These are phyloP conservation scores for Stachybotrys chlorohalonatus DNA, from an alignment of 2,329 filamentous ascomycete genomes.

Conservation along the genomic window DNA sequence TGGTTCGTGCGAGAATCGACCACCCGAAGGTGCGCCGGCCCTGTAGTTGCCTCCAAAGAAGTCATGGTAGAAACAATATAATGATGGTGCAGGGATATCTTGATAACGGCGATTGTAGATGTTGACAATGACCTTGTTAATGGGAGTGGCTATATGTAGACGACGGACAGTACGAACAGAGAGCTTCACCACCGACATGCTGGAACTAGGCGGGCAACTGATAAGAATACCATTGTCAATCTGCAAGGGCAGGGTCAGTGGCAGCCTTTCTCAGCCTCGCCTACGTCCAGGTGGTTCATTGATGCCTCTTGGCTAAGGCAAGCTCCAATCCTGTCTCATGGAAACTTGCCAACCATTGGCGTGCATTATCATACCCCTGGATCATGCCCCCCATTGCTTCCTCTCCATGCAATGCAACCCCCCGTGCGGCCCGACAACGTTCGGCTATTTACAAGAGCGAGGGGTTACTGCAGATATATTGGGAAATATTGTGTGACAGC, in stretches of 20 bases:
- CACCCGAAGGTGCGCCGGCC: not conserved
- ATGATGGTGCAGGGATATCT: not conserved
- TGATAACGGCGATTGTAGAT: too few relatives aligned
- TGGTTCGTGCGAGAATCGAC: slow-evolving; percentile 17
- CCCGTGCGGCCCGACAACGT: not conserved
- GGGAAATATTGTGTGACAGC: not conserved
- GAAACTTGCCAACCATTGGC: too few relatives aligned
- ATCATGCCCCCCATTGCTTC: not conserved
- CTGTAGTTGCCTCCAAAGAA: not conserved
- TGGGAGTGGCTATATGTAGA: too few relatives aligned
- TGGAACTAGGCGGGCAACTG: too few relatives aligned
- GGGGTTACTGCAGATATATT: not conserved
- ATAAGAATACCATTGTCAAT: not conserved
- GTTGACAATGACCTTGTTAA: too few relatives aligned
- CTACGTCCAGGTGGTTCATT: not conserved
- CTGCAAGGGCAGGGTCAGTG: not conserved
- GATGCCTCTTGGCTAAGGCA: not conserved
- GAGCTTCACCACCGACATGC: too few relatives aligned
- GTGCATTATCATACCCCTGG: not conserved
- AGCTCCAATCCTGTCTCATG: too few relatives aligned
- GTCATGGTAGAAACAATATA: not conserved
- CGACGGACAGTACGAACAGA: too few relatives aligned
- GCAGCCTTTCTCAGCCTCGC: not conserved
- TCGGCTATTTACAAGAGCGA: not conserved
- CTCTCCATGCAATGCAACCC: not conserved